Percentiles rank a stretch among this genome's conserved stretches.
Conservation (phyloP, 1,139 yeast species). For the Blastobotrys raffinosifermentans region DNA sequence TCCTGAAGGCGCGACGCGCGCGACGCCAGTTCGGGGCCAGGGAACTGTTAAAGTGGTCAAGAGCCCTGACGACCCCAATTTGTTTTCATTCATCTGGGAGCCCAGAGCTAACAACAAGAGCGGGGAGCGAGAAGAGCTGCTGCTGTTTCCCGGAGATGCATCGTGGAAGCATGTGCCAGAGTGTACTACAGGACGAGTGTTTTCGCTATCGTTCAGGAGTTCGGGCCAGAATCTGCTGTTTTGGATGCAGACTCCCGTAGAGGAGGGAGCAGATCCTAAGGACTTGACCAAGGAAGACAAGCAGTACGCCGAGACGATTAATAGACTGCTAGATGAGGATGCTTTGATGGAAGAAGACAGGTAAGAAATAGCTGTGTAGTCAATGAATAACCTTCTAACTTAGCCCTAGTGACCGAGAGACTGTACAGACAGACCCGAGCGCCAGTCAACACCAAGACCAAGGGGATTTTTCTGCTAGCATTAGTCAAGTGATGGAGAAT, state of each 20-base stretch:
- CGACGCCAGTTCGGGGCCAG: constrained; percentile 71
- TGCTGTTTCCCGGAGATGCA: constrained; percentile 91
- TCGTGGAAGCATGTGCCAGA: constrained; percentile 70
- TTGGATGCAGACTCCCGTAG: constrained; percentile 86
- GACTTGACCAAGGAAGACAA: constrained; percentile 61
- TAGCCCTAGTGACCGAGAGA: too few species aligned
- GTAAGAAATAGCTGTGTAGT: too few species aligned
- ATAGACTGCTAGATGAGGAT: constrained; percentile 43
- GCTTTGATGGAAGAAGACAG: constrained; percentile 44
- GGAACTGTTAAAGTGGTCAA: constrained; percentile 67
- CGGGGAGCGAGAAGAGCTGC: constrained; percentile 42
- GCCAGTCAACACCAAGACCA: too few species aligned
- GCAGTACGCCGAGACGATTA: constrained; percentile 46
- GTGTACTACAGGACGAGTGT: constrained; percentile 79
- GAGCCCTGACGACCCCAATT: constrained; percentile 50
- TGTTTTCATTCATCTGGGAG: constrained; percentile 56
- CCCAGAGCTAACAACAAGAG: constrained; percentile 40
- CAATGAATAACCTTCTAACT: too few species aligned
- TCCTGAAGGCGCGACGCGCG: constrained; percentile 61
- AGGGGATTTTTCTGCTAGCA: neutral
- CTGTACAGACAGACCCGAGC: too few species aligned
- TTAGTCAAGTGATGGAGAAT: constrained; percentile 1
- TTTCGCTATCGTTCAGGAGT: constrained; percentile 71
- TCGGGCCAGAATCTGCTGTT: constrained; percentile 81
- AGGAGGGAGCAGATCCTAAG: constrained; percentile 46